Percentiles rank a stretch among this genome's conserved stretches.
Evolutionary conservation across 495 filamentous ascomycete genomes (phyloP).

Genomic region (Glonium stellatum): DNA sequence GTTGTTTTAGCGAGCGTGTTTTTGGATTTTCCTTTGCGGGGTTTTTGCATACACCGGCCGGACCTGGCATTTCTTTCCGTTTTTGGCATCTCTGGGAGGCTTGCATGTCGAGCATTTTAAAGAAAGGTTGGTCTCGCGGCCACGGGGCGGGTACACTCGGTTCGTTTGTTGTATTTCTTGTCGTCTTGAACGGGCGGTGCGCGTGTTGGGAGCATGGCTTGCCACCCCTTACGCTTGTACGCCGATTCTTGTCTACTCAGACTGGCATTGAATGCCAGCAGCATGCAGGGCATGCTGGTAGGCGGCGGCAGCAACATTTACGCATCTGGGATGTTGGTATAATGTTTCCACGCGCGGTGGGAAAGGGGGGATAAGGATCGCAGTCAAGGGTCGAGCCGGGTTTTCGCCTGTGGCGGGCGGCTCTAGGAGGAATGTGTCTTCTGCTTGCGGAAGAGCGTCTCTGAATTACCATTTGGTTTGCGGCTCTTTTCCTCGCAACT

Average conservation of each 20-base stretch:
- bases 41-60: constrained; percentile 28
- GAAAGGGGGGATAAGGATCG: constrained; percentile 2
- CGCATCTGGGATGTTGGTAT: constrained; percentile 44
- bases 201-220: constrained; percentile 32
- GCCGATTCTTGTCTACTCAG: constrained; percentile 30
- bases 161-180: constrained; percentile 36
- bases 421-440: constrained; percentile 32
- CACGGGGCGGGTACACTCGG: constrained; percentile 48
- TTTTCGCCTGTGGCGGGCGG: constrained; percentile 40
- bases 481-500: constrained; percentile 9
- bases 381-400: constrained; percentile 22
- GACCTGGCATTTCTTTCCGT: constrained; percentile 36
- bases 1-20: constrained; percentile 31
- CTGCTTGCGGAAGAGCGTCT: constrained; percentile 32
- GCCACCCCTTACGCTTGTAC: constrained; percentile 24
- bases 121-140: constrained; percentile 58
- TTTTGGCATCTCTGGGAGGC: constrained; percentile 39
- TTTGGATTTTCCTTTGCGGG: constrained; percentile 18
- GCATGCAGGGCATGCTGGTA: constrained; percentile 42
- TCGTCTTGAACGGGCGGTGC: constrained; percentile 38
- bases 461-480: constrained; percentile 11
- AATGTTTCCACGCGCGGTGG: constrained; percentile 31
- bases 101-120: constrained; percentile 42
- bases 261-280: constrained; percentile 45
- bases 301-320: constrained; percentile 31